Percentiles rank a stretch among this genome's conserved stretches.
Evolutionary conservation across 441 rosid species (phyloP).

Genomic region (Euphorbia corollata): DNA sequence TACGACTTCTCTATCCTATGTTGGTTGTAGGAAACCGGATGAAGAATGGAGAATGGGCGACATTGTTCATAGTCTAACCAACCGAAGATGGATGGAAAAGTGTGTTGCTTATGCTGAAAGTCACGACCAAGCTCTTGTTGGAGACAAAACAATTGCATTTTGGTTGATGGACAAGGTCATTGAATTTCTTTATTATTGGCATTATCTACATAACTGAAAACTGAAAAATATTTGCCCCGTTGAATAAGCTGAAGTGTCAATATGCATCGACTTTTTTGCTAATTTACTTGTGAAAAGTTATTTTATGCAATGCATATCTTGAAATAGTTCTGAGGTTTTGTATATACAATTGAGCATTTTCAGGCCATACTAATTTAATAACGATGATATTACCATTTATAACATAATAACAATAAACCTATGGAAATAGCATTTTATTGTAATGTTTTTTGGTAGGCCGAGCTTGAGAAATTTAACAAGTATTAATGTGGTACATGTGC

Average conservation of each 20-base stretch:
- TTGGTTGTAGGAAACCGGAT: constrained; percentile 57
- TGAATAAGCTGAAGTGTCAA: constrained; percentile 5
- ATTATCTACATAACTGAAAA: constrained; percentile 2
- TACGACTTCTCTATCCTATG: neutral
- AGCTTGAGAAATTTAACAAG: neutral
- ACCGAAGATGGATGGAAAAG: constrained; percentile 91
- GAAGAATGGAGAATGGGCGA: constrained; percentile 87
- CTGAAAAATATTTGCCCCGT: neutral
- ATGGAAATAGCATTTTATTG: neutral
- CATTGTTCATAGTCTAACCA: constrained; percentile 66
- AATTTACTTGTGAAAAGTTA: neutral
- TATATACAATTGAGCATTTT: neutral
- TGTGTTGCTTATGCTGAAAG: constrained; percentile 89
- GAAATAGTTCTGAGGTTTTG: neutral
- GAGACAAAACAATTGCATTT: constrained; percentile 93
- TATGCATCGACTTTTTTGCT: neutral
- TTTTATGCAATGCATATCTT: neutral
- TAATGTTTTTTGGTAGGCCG: too few species aligned
- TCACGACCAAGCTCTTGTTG: constrained; percentile 99
- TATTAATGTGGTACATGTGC: neutral
- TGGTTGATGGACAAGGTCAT: constrained; percentile 98
- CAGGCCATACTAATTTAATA: neutral
- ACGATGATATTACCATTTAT: neutral
- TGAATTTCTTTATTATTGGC: constrained; percentile 10
- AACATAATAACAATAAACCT: neutral